Conservation (phyloP, 1,284 basidiomycete genomes). For the Heterobasidion parviporum region DNA sequence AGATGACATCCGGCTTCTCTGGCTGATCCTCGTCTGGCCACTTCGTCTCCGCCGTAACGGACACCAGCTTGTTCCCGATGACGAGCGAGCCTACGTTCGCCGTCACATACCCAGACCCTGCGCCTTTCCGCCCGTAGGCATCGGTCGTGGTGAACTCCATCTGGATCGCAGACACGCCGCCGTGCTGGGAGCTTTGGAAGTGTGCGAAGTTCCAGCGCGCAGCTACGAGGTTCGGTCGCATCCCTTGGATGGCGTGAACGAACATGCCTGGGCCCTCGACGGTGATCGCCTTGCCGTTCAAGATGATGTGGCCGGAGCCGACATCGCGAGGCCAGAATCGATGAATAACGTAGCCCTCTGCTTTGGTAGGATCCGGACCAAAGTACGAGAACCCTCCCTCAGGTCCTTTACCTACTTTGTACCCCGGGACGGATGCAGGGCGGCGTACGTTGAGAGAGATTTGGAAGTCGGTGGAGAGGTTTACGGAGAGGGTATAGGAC, state of each 20-base stretch:
- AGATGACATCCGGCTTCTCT: slow-evolving; percentile 43
- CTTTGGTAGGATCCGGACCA: slow-evolving; percentile 63
- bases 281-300: slow-evolving; percentile 60
- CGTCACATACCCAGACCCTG: slow-evolving; percentile 70
- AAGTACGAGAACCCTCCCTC: slow-evolving; percentile 90
- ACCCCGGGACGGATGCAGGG: slow-evolving; percentile 71
- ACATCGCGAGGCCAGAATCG: slow-evolving; percentile 82
- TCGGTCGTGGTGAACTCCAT: slow-evolving; percentile 95
- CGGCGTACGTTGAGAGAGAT: slow-evolving; percentile 71
- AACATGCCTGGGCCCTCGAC: slow-evolving; percentile 84
- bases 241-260: slow-evolving; percentile 96
- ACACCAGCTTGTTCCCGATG: slow-evolving; percentile 66
- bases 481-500: slow-evolving; percentile 75
- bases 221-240: slow-evolving; percentile 94
- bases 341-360: slow-evolving; percentile 88
- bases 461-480: slow-evolving; percentile 76
- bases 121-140: slow-evolving; percentile 64
- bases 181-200: slow-evolving; percentile 70
- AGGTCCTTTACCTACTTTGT: slow-evolving; percentile 86
- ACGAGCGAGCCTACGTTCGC: slow-evolving; percentile 86
- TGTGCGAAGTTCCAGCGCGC: slow-evolving; percentile 93
- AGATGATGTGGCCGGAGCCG: slow-evolving; percentile 66
- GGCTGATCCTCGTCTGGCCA: slow-evolving; percentile 50
- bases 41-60: slow-evolving; percentile 65
- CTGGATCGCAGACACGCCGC: slow-evolving; percentile 80